Evolutionary conservation across 768 basidiomycete species (phyloP).

Genomic region (Tulasnella sp.): DNA sequence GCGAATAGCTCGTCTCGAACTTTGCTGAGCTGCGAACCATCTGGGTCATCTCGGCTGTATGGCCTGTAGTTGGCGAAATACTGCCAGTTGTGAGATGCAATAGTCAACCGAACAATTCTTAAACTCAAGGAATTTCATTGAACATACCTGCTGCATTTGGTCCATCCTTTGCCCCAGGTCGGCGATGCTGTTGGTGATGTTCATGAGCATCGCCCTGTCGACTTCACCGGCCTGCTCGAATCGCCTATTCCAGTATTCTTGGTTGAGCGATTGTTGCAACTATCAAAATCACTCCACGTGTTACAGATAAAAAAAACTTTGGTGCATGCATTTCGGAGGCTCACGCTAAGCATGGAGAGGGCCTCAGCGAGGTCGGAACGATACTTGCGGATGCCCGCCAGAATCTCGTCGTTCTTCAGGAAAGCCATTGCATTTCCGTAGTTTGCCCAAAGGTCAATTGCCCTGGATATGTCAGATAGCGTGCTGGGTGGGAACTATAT

Average conservation of each 20-base stretch:
- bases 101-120: not conserved
- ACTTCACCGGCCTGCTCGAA: conserved; percentile 16
- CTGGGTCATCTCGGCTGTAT: not conserved
- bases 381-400: conserved; percentile 17
- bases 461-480: not conserved
- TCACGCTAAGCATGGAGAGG: conserved; percentile 25
- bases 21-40: not conserved
- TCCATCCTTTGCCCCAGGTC: conserved; percentile 13
- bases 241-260: conserved; percentile 23
- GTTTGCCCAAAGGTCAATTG: conserved; percentile 18
- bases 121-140: not conserved
- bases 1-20: conserved; percentile 21
- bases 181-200: conserved; percentile 6
- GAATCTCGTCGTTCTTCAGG: conserved; percentile 27
- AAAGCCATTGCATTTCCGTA: conserved; percentile 11
- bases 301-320: not conserved
- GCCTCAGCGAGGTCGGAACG: conserved; percentile 9
- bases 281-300: not conserved
- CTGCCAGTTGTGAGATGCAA: not conserved
- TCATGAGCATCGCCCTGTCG: not conserved
- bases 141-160: conserved; percentile 25
- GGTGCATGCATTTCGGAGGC: not conserved
- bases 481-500: not conserved
- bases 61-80: not conserved
- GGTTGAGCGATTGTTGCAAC: conserved; percentile 24